Base-by-base conservation (phyloP, 495 filamentous ascomycete species). In the Viridothelium virens region DNA sequence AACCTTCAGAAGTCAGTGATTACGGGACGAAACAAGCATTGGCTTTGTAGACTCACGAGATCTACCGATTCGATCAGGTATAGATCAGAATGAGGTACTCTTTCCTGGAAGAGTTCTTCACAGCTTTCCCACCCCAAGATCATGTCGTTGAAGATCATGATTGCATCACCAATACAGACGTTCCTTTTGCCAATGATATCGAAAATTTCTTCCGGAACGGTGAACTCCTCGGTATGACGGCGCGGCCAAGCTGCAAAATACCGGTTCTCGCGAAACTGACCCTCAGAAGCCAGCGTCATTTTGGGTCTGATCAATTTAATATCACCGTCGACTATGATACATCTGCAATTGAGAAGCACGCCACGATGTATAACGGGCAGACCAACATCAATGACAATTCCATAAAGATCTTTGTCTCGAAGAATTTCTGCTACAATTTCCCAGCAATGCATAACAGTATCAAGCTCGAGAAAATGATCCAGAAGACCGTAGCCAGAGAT, bases 261-360 rank as follows among this genome's bases (percentile, higher is more conserved):
- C 9, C 89, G 75, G 80, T 84, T 86, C 72, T 92, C 89, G 2
- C 85, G 73, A 64, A 74, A 90, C 66, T 88, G 87, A 16, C 88
- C 89, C 79, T 91, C 89, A 64, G 90, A 88, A 61, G 92, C 91
- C 16, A 96, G 84, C 72, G 80, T 91, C 74, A 93, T 81, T 76
- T 96, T 96, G 0, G 91, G 92, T 18, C 91, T 81, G 66, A 96
- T 90, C 50, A 90, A 77, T 4, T 77, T 59, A 33, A 77, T 73
- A 65, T 74, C 41, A 18, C 65, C 65, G 56, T 77, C 70, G 66
- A 86, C 81, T 71, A 78, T 80, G 63, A 94, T 85, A 25, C 90
- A 80, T 2, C 91, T 81, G 70, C 86, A 89, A 70, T 96, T 96
- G 76, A 87, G 94, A 63, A 84, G 78, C 46, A 84, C 75, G 66